Evolutionary conservation across 176 grass and related monocot genomes (phyloP), one percentile per base, ranked within the genome.

Genomic region (Triticum timopheevii): DNA sequence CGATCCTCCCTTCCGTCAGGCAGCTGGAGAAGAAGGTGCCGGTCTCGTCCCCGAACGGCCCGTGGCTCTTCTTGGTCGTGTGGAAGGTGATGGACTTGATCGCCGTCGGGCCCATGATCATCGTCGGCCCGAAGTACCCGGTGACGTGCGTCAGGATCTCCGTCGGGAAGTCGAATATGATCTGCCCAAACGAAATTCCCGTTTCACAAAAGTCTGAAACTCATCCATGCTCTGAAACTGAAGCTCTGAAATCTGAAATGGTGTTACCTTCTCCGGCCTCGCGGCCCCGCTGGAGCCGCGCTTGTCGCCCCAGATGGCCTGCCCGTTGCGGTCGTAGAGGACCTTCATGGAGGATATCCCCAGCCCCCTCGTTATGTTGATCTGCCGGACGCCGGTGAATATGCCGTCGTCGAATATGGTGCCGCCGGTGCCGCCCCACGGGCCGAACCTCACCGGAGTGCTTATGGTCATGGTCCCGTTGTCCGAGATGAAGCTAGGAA

Each of bases 361-460:
- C 7, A 80, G 65, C 35, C 86, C 88, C 3, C 83, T 82, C 3
- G 87, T 93, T 25, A 99, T 72, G 86, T 94, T 96, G 77, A 99
- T 93, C 76, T 96, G 90, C 42, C 92, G 45, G 30, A 99, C 88
- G 17, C 94, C 97, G 0, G 94, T 96, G 80, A 84, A 94, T 62
- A 99, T 90, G 8, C 97, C 97, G 61, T 99, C 97, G 64, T 99
- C 97, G 88, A 99, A 99, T 77, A 99, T 99, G 34, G 87, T 96
- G 36, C 97, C 97, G 17, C 88, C 76, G 45, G 50, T 99, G n/a
- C 97, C 94, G 23, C 94, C 97, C 92, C 97, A 99, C 4, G 96
- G 96, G 30, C 96, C 96, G 65, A 96, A 98, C 74, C 90, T 91
- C 47, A 88, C 82, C 1, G 92, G 85, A 63, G 86, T 88, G 78